Conservation (phyloP, 331 rosid genomes). For the Ulmus americana region DNA sequence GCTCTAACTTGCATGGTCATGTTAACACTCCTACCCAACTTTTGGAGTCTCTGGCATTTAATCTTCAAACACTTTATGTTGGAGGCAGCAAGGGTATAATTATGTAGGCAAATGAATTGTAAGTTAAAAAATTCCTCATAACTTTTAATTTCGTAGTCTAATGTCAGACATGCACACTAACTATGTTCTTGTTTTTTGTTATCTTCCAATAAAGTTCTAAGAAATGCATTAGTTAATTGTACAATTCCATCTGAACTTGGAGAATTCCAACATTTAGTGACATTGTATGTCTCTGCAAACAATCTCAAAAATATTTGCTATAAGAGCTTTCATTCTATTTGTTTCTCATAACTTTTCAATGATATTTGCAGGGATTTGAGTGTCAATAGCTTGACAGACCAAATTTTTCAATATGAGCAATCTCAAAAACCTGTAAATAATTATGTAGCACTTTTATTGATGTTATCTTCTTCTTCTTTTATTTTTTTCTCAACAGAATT, state of each 20-base stretch:
- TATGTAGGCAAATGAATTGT: slow-evolving; percentile 51
- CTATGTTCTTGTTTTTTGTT: not conserved
- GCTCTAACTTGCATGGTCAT: too few species aligned
- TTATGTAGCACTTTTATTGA: too few species aligned
- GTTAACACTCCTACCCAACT: too few species aligned
- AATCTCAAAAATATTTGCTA: not conserved
- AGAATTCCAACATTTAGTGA: slow-evolving; percentile 38
- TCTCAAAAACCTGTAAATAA: too few species aligned
- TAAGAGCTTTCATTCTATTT: not conserved
- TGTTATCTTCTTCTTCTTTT: not conserved
- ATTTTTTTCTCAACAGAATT: too few species aligned
- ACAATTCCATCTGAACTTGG: slow-evolving; percentile 55
- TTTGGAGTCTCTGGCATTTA: too few species aligned
- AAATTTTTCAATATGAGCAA: slow-evolving; percentile 34
- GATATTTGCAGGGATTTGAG: too few species aligned
- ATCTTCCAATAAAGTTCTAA: too few species aligned
- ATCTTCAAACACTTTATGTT: too few species aligned
- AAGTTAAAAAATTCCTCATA: slow-evolving; percentile 6
- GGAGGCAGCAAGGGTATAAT: too few species aligned
- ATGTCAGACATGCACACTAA: not conserved
- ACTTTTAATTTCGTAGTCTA: not conserved
- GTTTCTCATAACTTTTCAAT: not conserved
- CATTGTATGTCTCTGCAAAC: slow-evolving; percentile 37
- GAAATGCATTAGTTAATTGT: slow-evolving; percentile 44
- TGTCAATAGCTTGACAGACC: slow-evolving; percentile 43